Base-by-base conservation (phyloP, 176 grass and related monocot genomes). In the Neostapfia colusana region DNA sequence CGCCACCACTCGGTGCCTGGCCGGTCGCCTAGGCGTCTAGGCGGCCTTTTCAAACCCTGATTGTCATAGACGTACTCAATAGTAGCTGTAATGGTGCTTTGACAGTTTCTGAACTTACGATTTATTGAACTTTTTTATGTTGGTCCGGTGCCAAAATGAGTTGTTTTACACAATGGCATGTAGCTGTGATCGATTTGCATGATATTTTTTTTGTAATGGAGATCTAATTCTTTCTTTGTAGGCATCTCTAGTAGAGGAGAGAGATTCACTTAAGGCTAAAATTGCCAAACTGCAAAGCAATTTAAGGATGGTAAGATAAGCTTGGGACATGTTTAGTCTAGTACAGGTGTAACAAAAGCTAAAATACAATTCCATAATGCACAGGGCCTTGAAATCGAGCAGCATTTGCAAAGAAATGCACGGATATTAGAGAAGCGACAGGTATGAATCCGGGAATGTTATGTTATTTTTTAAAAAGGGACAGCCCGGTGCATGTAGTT, bases 261-360 rank as follows among this genome's bases (percentile, higher is more conserved):
- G 79, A 69, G 85, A 92, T 42, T 75, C 87, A 49, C 82, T 98
- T 78, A 98, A 85, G 80, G 84, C 71, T 74, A 89, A 92, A 88
- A 89, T 94, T 28, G 65, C 83, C 26, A 97, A 97, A 69, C 89
- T 98, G 51, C 95, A 98, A 92, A 90, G 67, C 82, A 98, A 93
- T 79, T 84, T 98, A 81, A 90, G 80, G 68, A 94, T 98, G 95
- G 91, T 94, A 94, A 73, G 59, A 42, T 5, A 53, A 48, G 4
- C 69, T 72, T 69, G 70, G 70, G 57, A 25, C 68, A 88, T 92
- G 74, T 42, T 87, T 83, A 44, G 71, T n/a, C 39, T 16, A 48
- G 4, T 90, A 72, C 27, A 54, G 37, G 13, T 63, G 20, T 44
- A 44, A 34, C 17, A 20, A 21, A 72, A 45, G 44, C 2, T 55